phyloP scores from a whole-genome alignment of 2,329 filamentous ascomycete genomes.

The Fusarium citri region DNA sequence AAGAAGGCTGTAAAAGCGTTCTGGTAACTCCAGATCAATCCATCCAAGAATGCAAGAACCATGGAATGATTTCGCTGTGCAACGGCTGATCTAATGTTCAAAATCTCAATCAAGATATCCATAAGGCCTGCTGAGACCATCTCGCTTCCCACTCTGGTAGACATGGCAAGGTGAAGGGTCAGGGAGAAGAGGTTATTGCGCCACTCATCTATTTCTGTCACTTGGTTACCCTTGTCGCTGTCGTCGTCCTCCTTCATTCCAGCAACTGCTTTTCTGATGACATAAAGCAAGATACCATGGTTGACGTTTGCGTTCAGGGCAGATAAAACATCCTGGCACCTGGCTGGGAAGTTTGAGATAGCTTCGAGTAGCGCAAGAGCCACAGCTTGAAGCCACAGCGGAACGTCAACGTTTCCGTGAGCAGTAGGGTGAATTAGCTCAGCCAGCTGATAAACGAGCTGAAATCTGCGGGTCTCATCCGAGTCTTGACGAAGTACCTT shows the following conservation, averaged over 20 bases:
- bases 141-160: slow-evolving; percentile 80
- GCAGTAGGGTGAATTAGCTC: slow-evolving; percentile 89
- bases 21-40: slow-evolving; percentile 84
- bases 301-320: slow-evolving; percentile 97
- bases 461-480: slow-evolving; percentile 88
- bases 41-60: slow-evolving; percentile 88
- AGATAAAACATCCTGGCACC: slow-evolving; percentile 83
- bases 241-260: slow-evolving; percentile 73
- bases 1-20: slow-evolving; percentile 88
- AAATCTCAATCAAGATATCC: slow-evolving; percentile 88
- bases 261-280: slow-evolving; percentile 89
- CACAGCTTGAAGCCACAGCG: slow-evolving; percentile 82
- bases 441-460: slow-evolving; percentile 91
- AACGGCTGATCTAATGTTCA: slow-evolving; percentile 83
- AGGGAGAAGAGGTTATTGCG: slow-evolving; percentile 90
- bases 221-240: slow-evolving; percentile 67
- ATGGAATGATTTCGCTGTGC: slow-evolving; percentile 87
- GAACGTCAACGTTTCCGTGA: slow-evolving; percentile 74
- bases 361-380: slow-evolving; percentile 86
- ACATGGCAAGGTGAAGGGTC: slow-evolving; percentile 81
- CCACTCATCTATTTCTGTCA: slow-evolving; percentile 85
- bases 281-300: slow-evolving; percentile 92
- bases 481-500: slow-evolving; percentile 88
- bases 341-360: slow-evolving; percentile 81
- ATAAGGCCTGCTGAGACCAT: slow-evolving; percentile 91